Evolutionary conservation across 106 monocot genomes (phyloP).

Genomic region (Hemerocallis citrina): DNA sequence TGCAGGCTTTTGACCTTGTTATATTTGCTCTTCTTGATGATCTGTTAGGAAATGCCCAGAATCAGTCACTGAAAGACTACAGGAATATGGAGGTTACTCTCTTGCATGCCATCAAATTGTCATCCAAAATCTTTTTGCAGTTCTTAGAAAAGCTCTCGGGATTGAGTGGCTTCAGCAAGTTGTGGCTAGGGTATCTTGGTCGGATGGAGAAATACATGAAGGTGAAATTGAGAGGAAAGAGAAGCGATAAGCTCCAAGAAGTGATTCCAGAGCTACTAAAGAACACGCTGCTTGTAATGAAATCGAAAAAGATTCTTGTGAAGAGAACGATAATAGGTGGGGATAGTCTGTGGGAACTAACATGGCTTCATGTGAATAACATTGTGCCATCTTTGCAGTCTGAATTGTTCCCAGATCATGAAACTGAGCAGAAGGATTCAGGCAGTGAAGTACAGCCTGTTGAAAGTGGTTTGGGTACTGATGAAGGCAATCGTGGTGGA

Average conservation of each 20-base stretch:
- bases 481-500: conserved; percentile 6
- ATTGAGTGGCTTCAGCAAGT: conserved; percentile 39
- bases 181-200: conserved; percentile 55
- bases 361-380: conserved; percentile 56
- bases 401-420: conserved; percentile 43
- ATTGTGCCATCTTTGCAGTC: conserved; percentile 45
- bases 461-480: conserved; percentile 3
- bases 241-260: conserved; percentile 70
- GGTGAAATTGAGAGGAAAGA: conserved; percentile 57
- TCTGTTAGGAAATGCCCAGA: conserved; percentile 43
- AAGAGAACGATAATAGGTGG: conserved; percentile 45
- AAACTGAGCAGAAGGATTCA: conserved; percentile 25
- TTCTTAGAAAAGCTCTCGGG: conserved; percentile 33
- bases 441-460: conserved; percentile 5
- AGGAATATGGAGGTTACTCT: conserved; percentile 63
- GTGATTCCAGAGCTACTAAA: conserved; percentile 62
- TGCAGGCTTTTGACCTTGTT: conserved; percentile 45
- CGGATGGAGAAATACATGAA: conserved; percentile 65
- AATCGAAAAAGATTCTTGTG: conserved; percentile 43
- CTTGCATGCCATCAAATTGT: conserved; percentile 41
- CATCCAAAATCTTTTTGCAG: conserved; percentile 57
- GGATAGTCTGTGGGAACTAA: conserved; percentile 57
- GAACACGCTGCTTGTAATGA: conserved; percentile 69
- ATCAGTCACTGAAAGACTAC: conserved; percentile 53
- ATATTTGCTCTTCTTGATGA: conserved; percentile 59